Base-by-base conservation (phyloP, 176 grass and related monocot genomes). In the Saccharum officinarum region DNA sequence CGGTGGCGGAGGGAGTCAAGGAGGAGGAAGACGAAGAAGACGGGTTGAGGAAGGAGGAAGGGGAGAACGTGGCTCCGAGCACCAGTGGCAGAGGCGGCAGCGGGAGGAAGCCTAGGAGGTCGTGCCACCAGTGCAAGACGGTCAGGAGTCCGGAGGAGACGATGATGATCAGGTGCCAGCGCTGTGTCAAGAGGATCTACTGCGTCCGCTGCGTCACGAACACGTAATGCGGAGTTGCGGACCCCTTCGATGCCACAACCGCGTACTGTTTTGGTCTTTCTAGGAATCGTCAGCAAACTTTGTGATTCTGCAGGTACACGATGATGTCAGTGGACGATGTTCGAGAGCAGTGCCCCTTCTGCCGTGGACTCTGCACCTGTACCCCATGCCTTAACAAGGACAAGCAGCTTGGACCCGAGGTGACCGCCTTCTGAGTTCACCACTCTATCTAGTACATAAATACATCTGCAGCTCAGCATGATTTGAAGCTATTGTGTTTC, bases 301-400 rank as follows among this genome's bases (percentile, higher is more conserved):
- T 84, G 61, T 61, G 3, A 66, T 50, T 90, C 39, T 73, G 50
- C 83, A 93, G 91, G 82, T 93, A 93, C 39, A 57, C 34, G 8
- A 13, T 2, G 6, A 33, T 93, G 49, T 75, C 85, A 5, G 38
- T 31, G 40, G 31, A 50, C 2, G 75, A 79, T 68, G 64, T 74
- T 44, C 71, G 50, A 30, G 49, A 82, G 23, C 2, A 37, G 41
- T 90, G 91, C 75, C 88, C 88, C 4, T 87, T 15, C 38, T 87
- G 88, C 67, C 82, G 82, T 0, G 37, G 65, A 71, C 8, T 76
- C 61, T 93, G 91, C 69, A 79, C 5, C 0, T 93, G 88, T 39
- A 18, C n/a, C 4, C 18, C 40, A 7, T 93, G 91, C 77, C 39
- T 3, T 36, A 14, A 2, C 22, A 75, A 71, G 42, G 49, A 17